These are phyloP conservation scores for Pseudotsuga menziesii DNA, from an alignment of 75 land plant species.

Conservation along the genomic window DNA sequence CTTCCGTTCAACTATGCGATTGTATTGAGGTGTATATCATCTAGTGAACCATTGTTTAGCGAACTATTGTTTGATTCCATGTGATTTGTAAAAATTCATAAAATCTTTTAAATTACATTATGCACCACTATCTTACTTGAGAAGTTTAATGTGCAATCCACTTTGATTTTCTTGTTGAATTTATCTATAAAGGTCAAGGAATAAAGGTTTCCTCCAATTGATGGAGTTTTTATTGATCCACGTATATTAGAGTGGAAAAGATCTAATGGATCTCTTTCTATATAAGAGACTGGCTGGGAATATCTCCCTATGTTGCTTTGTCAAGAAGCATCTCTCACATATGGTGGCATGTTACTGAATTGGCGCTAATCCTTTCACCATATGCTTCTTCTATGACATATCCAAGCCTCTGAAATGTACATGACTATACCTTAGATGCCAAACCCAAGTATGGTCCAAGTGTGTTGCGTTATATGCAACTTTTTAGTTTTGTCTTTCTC, in stretches of 20 bases:
- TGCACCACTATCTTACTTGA: not conserved
- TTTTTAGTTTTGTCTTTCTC: not conserved
- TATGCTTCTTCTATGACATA: not conserved
- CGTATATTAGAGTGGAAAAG: not conserved
- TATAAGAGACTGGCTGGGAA: not conserved
- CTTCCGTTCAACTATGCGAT: not conserved
- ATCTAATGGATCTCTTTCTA: not conserved
- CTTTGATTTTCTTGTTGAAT: no score
- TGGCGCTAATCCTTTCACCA: not conserved
- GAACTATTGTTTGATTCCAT: not conserved
- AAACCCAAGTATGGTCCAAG: not conserved
- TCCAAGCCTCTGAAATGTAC: not conserved
- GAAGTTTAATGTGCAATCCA: no score
- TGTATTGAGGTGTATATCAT: not conserved
- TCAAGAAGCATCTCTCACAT: not conserved
- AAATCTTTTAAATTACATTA: not conserved
- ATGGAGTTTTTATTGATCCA: not conserved
- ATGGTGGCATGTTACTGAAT: not conserved
- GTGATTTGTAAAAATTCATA: not conserved
- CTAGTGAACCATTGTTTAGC: not conserved
- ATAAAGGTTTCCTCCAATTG: no score
- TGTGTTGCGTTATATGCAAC: not conserved
- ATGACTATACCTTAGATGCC: not conserved
- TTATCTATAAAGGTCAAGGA: no score
- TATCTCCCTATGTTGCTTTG: not conserved